A percentile compares a stretch with the other conserved stretches of the same genome.
phyloP scores from a whole-genome alignment of 768 basidiomycete species.

The Naganishia kalamii region DNA sequence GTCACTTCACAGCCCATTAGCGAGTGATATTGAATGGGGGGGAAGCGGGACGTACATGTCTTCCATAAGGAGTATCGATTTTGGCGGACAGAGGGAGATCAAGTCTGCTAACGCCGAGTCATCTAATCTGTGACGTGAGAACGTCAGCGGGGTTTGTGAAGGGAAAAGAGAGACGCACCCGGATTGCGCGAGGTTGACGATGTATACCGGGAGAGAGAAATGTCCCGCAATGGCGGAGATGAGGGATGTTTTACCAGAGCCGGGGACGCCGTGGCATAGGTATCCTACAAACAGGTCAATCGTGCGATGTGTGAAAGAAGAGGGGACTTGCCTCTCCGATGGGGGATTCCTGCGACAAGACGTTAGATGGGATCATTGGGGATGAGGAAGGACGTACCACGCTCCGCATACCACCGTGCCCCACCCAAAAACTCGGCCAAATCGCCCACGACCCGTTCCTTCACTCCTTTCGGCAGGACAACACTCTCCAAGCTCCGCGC shows the following conservation, averaged over 20 bases:
- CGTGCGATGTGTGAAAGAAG: background rate
- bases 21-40: background rate
- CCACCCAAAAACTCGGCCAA: constrained; percentile 35
- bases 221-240: constrained; percentile 80
- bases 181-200: constrained; percentile 51
- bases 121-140: constrained; percentile 41
- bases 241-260: constrained; percentile 67
- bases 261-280: constrained; percentile 22
- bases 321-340: constrained; percentile 31
- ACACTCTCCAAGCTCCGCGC: constrained; percentile 36
- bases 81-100: constrained; percentile 78
- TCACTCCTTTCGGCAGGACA: constrained; percentile 32
- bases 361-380: background rate
- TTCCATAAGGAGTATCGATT: constrained; percentile 79
- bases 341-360: constrained; percentile 35
- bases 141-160: background rate
- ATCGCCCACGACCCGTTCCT: constrained; percentile 36
- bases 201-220: constrained; percentile 84
- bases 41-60: constrained; percentile 54
- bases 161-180: constrained; percentile 28
- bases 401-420: constrained; percentile 39
- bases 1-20: constrained; percentile 1
- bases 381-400: constrained; percentile 29
- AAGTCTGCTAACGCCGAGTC: constrained; percentile 77
- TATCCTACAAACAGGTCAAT: constrained; percentile 1